Base-by-base conservation (phyloP, 768 basidiomycete genomes). In the Naganishia antarctica region DNA sequence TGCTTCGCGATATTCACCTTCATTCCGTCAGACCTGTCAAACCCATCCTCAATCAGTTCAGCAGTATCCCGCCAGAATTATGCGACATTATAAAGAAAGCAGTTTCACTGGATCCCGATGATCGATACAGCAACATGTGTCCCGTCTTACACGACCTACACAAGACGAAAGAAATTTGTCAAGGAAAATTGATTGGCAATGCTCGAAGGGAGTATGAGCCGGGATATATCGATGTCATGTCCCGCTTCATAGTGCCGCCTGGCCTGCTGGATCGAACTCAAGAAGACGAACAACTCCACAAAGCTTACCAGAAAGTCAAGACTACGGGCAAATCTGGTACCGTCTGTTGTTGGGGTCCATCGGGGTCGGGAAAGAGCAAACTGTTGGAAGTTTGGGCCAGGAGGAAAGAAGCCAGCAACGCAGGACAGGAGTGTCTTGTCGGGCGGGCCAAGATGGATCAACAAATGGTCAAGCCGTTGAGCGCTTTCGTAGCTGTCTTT, bases 391-490 rank as follows among this genome's bases (percentile, higher is more conserved):
- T 18, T 12, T 66, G 65, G 65, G 26, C 50, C 26, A 34, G 31
- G 45, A 9, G 21, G 44, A 53, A 57, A 29, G 31, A 53, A 45
- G 51, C 48, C 16, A 43, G 29, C 58, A 47, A 50, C 26, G 58
- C 62, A 9, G 49, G 62, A 16, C 37, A 40, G 21, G 57, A 62
- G 6, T 61, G 60, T 23, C 34, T 66, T 29, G 50, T 66, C 4
- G 65, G 34, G 11, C 34, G 58, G 34, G 65, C 65, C 21, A 66
- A 98, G 76, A 79, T 83, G 15, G 82, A 90, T 75, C 82, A 81
- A 50, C 80, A 87, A 41, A 79, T 89, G 25, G 78, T 92, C 28
- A 84, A 93, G 76, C 71, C 83, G 4, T 79, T 94, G 41, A 68
- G 64, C 18, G 74, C 70, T 0, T 71, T 73, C 43, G 62, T 70